These are phyloP conservation scores for Hymenoscyphus scutula DNA, from an alignment of 2,329 filamentous ascomycete species.

Conservation along the genomic window DNA sequence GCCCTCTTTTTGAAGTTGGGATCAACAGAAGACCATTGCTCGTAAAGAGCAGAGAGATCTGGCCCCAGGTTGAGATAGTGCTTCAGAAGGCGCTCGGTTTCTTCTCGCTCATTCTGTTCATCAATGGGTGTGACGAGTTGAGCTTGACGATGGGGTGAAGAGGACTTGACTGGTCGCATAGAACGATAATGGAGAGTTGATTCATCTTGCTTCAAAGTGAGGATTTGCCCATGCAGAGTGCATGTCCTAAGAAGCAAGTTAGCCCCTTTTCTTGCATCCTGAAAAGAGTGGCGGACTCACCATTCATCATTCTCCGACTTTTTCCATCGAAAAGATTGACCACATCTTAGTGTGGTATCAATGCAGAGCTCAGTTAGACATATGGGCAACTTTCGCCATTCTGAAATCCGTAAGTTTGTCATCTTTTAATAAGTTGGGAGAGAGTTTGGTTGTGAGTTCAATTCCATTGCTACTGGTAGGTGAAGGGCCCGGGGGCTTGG, in stretches of 20 bases:
- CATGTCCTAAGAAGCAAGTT: constrained; percentile 59
- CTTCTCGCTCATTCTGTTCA: constrained; percentile 51
- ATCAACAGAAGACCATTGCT: constrained; percentile 82
- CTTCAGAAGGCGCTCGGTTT: constrained; percentile 69
- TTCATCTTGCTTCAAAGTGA: constrained; percentile 81
- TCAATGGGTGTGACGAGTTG: constrained; percentile 9
- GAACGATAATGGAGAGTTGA: constrained; percentile 77
- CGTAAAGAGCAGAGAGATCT: constrained; percentile 74
- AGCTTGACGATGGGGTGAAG: not conserved
- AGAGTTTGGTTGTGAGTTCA: not conserved
- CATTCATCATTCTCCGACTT: constrained; percentile 82
- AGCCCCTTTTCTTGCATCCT: constrained; percentile 20
- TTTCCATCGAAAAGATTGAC: constrained; percentile 95
- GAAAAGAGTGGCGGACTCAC: constrained; percentile 42
- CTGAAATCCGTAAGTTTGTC: constrained; percentile 50
- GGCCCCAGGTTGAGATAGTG: constrained; percentile 85
- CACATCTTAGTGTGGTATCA: constrained; percentile 89
- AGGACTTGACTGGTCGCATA: constrained; percentile 49
- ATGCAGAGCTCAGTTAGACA: constrained; percentile 85
- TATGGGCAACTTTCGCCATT: constrained; percentile 86
- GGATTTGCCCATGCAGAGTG: constrained; percentile 77
- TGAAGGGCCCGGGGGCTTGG: not conserved
- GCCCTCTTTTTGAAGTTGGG: constrained; percentile 87
- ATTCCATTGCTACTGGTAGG: not conserved
- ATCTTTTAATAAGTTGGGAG: constrained; percentile 17